Conservation (phyloP, 2,329 filamentous ascomycete genomes). For the Ophiostoma ips region DNA sequence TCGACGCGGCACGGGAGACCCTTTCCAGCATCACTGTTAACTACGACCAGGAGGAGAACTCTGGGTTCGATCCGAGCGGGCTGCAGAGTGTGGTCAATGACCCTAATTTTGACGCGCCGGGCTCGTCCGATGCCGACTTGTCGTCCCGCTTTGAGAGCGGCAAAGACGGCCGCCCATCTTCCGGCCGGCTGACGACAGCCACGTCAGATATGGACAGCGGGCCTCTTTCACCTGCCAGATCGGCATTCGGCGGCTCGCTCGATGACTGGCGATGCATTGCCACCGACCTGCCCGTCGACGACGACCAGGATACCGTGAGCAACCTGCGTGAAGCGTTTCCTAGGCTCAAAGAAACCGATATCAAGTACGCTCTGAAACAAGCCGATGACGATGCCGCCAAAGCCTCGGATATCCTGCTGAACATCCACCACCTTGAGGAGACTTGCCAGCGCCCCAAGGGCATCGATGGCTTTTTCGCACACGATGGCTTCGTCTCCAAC, state of each 20-base stretch:
- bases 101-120: not conserved
- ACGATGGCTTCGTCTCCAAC: constrained; percentile 27
- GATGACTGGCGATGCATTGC: constrained; percentile 22
- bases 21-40: constrained; percentile 52
- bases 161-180: not conserved
- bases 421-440: constrained; percentile 62
- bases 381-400: constrained; percentile 50
- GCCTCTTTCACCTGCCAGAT: not conserved
- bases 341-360: constrained; percentile 48
- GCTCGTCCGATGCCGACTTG: not conserved
- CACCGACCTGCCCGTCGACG: constrained; percentile 34
- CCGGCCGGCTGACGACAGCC: not conserved
- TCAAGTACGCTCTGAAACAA: constrained; percentile 54
- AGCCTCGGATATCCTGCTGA: constrained; percentile 70
- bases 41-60: constrained; percentile 54
- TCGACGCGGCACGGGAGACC: constrained; percentile 39
- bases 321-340: constrained; percentile 60
- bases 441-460: constrained; percentile 51
- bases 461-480: constrained; percentile 62
- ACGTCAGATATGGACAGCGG: not conserved
- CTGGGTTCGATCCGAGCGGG: constrained; percentile 66
- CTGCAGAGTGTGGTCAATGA: constrained; percentile 21
- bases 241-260: not conserved
- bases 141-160: not conserved
- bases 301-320: constrained; percentile 20